A percentile compares a stretch with the other conserved stretches of the same genome.
Evolutionary conservation across 495 filamentous ascomycete species (phyloP).

Genomic region (Apiosordaria backusii): DNA sequence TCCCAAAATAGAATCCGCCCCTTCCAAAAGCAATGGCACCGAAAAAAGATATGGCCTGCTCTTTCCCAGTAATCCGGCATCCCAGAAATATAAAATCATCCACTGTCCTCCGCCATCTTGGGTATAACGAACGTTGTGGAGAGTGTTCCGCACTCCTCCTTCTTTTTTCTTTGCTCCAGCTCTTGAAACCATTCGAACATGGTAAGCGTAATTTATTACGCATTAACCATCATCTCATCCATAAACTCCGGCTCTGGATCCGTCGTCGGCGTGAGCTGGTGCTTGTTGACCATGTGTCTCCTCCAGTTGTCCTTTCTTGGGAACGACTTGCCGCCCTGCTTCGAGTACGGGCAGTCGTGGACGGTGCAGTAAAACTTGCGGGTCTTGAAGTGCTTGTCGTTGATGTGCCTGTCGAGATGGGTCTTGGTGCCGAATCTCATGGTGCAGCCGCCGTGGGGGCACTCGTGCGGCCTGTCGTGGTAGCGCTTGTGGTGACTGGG

Average conservation of each 20-base stretch:
- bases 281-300: slow-evolving; percentile 50
- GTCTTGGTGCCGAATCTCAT: slow-evolving; percentile 52
- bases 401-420: slow-evolving; percentile 50
- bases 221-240: slow-evolving; percentile 25
- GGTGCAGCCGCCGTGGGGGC: slow-evolving; percentile 38
- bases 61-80: neutral
- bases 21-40: neutral
- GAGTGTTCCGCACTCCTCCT: neutral
- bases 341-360: slow-evolving; percentile 44
- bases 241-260: slow-evolving; percentile 28
- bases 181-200: neutral
- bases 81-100: neutral
- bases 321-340: slow-evolving; percentile 45
- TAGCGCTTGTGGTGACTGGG: slow-evolving; percentile 47
- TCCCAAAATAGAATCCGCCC: neutral
- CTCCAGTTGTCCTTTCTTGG: slow-evolving; percentile 53
- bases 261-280: slow-evolving; percentile 31
- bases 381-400: slow-evolving; percentile 49
- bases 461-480: slow-evolving; percentile 46
- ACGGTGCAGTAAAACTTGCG: slow-evolving; percentile 47
- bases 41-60: neutral
- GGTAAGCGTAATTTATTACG: slow-evolving; percentile 13
- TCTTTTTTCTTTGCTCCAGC: neutral
- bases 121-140: neutral
- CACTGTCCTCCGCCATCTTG: neutral